A percentile compares a stretch with the other conserved stretches of the same genome.
Evolutionary conservation across 78 protist genomes (phyloP).

Genomic region (slime mould (Dictyostelium discoideum)): DNA sequence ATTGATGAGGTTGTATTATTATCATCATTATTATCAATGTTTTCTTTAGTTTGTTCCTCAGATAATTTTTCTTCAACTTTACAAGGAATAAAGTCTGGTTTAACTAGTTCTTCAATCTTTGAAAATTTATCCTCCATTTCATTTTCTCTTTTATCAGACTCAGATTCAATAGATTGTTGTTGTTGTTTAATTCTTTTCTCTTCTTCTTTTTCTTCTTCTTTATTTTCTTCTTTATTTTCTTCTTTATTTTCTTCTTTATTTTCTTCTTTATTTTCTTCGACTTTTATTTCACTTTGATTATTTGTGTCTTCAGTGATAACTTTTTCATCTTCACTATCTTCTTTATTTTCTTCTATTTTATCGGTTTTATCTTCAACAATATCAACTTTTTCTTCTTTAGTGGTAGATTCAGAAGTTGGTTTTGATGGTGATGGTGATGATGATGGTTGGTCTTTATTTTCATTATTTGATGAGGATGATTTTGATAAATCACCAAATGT

Average conservation of each 20-base stretch:
- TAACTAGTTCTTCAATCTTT: too few relatives aligned
- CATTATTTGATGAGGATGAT: too few relatives aligned
- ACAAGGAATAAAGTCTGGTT: too few relatives aligned
- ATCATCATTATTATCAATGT: not conserved
- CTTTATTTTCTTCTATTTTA: not conserved
- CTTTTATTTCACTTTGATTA: not conserved
- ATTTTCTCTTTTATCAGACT: too few relatives aligned
- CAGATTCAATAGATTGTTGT: not conserved
- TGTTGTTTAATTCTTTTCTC: not conserved
- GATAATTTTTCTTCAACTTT: not conserved
- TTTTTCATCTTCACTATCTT: not conserved
- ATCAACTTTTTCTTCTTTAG: not conserved
- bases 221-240: not conserved
- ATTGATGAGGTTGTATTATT: not conserved
- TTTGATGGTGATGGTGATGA: not conserved
- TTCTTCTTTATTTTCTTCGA: not conserved
- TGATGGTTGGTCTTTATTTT: not conserved
- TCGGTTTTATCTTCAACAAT: not conserved
- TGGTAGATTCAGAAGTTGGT: not conserved
- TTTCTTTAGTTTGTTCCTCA: not conserved
- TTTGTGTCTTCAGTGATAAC: not conserved
- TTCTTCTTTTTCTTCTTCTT: not conserved
- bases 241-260: not conserved
- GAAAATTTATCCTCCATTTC: too few relatives aligned
- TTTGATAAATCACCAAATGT: not conserved